Conservation (phyloP, 2,329 filamentous ascomycete species). For the Penicillium decumbens region DNA sequence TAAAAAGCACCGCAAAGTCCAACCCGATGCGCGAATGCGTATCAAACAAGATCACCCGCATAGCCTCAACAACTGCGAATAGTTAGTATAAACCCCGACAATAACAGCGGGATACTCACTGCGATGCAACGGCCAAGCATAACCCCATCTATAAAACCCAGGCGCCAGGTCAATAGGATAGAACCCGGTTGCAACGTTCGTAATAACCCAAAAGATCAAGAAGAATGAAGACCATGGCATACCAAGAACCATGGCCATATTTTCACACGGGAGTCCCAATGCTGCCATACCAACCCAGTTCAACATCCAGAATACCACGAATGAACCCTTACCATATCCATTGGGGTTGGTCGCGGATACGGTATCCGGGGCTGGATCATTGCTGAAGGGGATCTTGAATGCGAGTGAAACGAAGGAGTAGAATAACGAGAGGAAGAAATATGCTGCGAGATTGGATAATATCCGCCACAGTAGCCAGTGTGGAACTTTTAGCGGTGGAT, state of each 20-base stretch:
- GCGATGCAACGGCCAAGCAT: constrained; percentile 60
- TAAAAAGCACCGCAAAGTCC: constrained; percentile 58
- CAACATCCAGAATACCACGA: constrained; percentile 60
- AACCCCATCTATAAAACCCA: constrained; percentile 58
- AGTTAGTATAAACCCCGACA: constrained; percentile 4
- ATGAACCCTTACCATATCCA: constrained; percentile 55
- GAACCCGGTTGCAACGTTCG: constrained; percentile 59
- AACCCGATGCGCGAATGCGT: constrained; percentile 55
- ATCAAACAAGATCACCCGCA: constrained; percentile 58
- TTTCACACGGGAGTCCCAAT: constrained; percentile 60
- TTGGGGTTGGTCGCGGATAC: constrained; percentile 47
- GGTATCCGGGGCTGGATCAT: constrained; percentile 44
- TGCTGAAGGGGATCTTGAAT: constrained; percentile 60
- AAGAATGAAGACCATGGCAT: constrained; percentile 59
- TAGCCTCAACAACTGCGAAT: constrained; percentile 52
- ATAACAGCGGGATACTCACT: constrained; percentile 29
- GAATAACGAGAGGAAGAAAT: constrained; percentile 58
- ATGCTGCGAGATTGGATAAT: constrained; percentile 52
- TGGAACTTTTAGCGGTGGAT: constrained; percentile 55
- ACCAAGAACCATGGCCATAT: constrained; percentile 59
- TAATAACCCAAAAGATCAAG: constrained; percentile 65
- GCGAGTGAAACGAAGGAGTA: constrained; percentile 62
- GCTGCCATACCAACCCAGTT: constrained; percentile 62
- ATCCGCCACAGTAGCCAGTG: constrained; percentile 59
- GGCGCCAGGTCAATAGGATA: constrained; percentile 57